Percentiles rank a stretch among this genome's conserved stretches.
Conservation (phyloP, 2,329 filamentous ascomycete genomes). For the Fusarium dimerum region DNA sequence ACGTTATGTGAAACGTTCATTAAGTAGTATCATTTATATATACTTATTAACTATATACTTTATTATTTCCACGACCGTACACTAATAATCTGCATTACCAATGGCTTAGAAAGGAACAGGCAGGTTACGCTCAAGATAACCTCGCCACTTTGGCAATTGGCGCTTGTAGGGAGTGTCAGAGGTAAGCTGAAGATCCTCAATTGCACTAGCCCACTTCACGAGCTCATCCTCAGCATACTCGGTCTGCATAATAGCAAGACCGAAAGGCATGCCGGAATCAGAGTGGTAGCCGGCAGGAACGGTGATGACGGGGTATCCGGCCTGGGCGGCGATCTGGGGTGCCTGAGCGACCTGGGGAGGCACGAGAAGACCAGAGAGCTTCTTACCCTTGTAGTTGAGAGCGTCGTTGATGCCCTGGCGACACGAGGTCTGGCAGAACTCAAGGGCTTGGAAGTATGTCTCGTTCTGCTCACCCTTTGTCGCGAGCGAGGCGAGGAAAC, state of each 20-base stretch:
- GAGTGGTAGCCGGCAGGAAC: conserved; percentile 61
- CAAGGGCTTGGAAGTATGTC: conserved; percentile 67
- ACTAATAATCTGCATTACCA: neutral
- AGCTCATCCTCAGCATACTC: conserved; percentile 61
- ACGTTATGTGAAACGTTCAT: too few species aligned
- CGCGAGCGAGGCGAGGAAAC: conserved; percentile 63
- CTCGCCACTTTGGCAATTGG: conserved; percentile 52
- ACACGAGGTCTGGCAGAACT: conserved; percentile 59
- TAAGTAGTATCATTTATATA: neutral
- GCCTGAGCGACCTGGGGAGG: conserved; percentile 69
- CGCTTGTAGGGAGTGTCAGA: conserved; percentile 47
- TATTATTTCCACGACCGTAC: neutral
- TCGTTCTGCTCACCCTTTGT: conserved; percentile 63
- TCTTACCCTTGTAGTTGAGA: conserved; percentile 46
- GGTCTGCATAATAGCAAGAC: conserved; percentile 59
- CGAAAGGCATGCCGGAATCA: conserved; percentile 61
- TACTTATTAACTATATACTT: neutral
- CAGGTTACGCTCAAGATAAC: conserved; percentile 49
- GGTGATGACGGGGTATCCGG: conserved; percentile 73
- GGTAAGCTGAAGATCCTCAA: conserved; percentile 57
- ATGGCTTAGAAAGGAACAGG: conserved; percentile 36
- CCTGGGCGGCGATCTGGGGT: conserved; percentile 71
- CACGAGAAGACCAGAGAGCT: conserved; percentile 65
- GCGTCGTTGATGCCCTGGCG: conserved; percentile 72
- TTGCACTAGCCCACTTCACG: conserved; percentile 63